Evolutionary conservation across 331 rosid species (phyloP).

Genomic region (Malus hybrid): DNA sequence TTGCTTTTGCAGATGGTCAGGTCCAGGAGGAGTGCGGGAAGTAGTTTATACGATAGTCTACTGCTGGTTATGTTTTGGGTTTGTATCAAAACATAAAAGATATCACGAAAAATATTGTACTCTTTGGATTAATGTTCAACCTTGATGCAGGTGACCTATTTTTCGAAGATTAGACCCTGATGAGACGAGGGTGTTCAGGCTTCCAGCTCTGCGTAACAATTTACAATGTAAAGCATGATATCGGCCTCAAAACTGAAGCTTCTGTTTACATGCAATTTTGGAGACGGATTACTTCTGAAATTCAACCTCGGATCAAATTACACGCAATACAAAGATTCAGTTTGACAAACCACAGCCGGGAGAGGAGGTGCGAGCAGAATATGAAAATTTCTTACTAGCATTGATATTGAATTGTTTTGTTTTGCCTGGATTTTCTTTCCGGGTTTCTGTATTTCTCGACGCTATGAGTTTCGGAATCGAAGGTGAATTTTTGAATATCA

Average conservation of each 20-base stretch:
- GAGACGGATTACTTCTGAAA: neutral
- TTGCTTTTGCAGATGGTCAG: slow-evolving; percentile 52
- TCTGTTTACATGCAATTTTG: neutral
- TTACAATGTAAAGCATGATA: neutral
- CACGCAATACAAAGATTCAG: neutral
- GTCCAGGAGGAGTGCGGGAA: slow-evolving; percentile 35
- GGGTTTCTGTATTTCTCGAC: neutral
- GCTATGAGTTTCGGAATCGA: too few relatives aligned
- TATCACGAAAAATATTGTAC: neutral
- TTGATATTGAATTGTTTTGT: neutral
- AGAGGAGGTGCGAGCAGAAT: neutral
- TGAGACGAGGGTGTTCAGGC: neutral
- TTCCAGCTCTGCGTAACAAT: neutral
- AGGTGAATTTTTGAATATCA: too few relatives aligned
- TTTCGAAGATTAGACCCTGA: neutral
- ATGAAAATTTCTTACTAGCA: neutral
- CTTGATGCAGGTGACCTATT: neutral
- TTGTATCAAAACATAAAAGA: neutral
- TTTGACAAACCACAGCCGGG: neutral
- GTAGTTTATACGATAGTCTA: neutral
- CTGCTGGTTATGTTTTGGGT: neutral
- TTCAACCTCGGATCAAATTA: neutral
- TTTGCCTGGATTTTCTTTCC: neutral
- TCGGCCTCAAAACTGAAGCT: neutral
- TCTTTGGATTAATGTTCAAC: neutral